Conservation (phyloP, 345 rosid species). For the Aquilaria malaccensis region DNA sequence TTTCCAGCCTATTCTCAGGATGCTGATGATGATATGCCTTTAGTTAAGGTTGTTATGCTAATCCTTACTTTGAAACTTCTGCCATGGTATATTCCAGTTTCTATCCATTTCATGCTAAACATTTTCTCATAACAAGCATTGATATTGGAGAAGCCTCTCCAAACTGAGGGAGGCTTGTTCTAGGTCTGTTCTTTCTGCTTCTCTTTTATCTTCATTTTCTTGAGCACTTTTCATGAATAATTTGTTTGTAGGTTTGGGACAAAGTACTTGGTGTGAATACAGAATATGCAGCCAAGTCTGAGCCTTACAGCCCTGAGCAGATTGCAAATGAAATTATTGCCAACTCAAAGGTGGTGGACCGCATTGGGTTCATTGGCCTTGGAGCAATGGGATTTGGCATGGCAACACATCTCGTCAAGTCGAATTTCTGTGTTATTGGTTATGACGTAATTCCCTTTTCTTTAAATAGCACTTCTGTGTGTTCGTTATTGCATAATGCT, state of each 20-base stretch:
- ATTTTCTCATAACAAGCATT: neutral
- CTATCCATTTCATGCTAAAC: too few relatives aligned
- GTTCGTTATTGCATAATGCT: neutral
- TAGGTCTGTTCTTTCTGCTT: too few relatives aligned
- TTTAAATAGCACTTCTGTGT: neutral
- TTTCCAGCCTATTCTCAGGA: constrained; percentile 54
- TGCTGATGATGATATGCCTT: constrained; percentile 31
- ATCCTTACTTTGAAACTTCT: constrained; percentile 7
- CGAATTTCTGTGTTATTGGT: constrained; percentile 64
- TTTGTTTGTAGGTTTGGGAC: constrained; percentile 57
- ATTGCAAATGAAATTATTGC: constrained; percentile 48
- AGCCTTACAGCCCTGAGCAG: constrained; percentile 66
- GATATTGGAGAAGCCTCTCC: neutral
- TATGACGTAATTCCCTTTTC: constrained; percentile 61
- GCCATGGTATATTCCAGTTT: neutral
- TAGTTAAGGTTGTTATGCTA: constrained; percentile 50
- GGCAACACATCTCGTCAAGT: constrained; percentile 78
- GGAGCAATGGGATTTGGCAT: constrained; percentile 99
- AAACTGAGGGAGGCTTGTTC: too few relatives aligned
- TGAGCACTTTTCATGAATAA: neutral
- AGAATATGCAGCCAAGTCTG: constrained; percentile 49
- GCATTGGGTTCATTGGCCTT: constrained; percentile 89
- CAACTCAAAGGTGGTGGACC: constrained; percentile 46
- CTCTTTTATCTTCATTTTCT: neutral
- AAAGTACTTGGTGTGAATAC: constrained; percentile 53